Conservation (phyloP, 257 asterid genomes). For the Forsythia viridissima region DNA sequence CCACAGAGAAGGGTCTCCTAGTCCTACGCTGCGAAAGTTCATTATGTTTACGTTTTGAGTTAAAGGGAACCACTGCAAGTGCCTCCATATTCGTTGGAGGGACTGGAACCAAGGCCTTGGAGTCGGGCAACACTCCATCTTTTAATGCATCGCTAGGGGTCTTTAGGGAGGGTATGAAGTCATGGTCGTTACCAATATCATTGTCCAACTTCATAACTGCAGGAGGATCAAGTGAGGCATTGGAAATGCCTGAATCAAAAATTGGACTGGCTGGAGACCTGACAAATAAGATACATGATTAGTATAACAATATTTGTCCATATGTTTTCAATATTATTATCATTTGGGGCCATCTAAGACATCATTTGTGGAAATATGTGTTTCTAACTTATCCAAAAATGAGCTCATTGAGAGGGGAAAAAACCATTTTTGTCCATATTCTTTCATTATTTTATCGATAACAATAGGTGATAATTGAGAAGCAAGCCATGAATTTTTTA, state of each 20-base stretch:
- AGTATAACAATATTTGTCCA: background rate
- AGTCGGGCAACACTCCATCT: slow-evolving; percentile 42
- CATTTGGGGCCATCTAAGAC: background rate
- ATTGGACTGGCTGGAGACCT: slow-evolving; percentile 59
- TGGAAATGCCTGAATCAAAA: slow-evolving; percentile 53
- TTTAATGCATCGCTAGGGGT: slow-evolving; percentile 29
- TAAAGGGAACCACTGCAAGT: slow-evolving; percentile 56
- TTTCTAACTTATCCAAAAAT: background rate
- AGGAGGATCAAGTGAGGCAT: slow-evolving; percentile 40
- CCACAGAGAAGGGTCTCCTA: slow-evolving; percentile 89
- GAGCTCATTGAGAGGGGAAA: background rate
- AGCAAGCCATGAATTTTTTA: background rate
- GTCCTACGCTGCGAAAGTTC: slow-evolving; percentile 85
- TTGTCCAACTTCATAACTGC: slow-evolving; percentile 39
- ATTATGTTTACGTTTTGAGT: slow-evolving; percentile 53
- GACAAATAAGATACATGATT: slow-evolving; percentile 20
- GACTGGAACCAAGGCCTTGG: slow-evolving; percentile 61
- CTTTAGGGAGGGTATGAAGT: slow-evolving; percentile 34
- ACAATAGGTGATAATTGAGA: background rate
- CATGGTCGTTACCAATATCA: slow-evolving; percentile 30
- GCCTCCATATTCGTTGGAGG: slow-evolving; percentile 46
- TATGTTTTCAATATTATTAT: background rate
- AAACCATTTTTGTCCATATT: background rate
- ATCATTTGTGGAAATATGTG: background rate
- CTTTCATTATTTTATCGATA: background rate